A percentile compares a stretch with the other conserved stretches of the same genome.
Evolutionary conservation across 805 yeast genomes (phyloP).

Genomic region (Candida nitratophila): DNA sequence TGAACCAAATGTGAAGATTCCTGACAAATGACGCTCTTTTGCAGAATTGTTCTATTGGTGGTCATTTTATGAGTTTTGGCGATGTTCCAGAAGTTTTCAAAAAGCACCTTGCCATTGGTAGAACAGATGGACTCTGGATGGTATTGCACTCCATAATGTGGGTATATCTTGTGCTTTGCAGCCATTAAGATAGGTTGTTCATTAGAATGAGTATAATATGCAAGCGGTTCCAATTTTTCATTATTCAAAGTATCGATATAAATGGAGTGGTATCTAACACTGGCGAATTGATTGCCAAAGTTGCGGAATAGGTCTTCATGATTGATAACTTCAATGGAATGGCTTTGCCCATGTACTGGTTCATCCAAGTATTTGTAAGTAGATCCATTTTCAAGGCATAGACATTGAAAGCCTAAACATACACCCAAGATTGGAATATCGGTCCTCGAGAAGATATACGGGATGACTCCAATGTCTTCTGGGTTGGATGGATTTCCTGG

Average conservation of each 20-base stretch:
- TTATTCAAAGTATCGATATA: slow-evolving; percentile 31
- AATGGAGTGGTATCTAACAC: slow-evolving; percentile 88
- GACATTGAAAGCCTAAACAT: slow-evolving; percentile 86
- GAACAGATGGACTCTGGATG: slow-evolving; percentile 97
- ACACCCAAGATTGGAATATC: slow-evolving; percentile 76
- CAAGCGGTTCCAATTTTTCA: slow-evolving; percentile 45
- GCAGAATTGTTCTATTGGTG: neutral
- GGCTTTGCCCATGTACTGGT: slow-evolving; percentile 84
- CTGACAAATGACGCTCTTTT: slow-evolving; percentile 7
- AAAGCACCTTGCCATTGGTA: slow-evolving; percentile 47
- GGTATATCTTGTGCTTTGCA: slow-evolving; percentile 48
- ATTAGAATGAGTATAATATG: slow-evolving; percentile 42
- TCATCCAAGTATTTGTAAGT: slow-evolving; percentile 41
- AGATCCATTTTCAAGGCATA: slow-evolving; percentile 60
- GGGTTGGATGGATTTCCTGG: slow-evolving; percentile 80
- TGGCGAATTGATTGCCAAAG: slow-evolving; percentile 40
- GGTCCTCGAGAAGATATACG: slow-evolving; percentile 36
- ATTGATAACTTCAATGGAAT: slow-evolving; percentile 30
- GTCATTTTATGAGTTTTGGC: slow-evolving; percentile 22
- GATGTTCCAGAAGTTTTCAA: slow-evolving; percentile 54
- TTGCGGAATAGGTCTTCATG: slow-evolving; percentile 32
- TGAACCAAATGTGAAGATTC: slow-evolving; percentile 13
- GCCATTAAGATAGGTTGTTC: slow-evolving; percentile 62
- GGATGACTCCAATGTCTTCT: slow-evolving; percentile 68
- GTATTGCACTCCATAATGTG: slow-evolving; percentile 91